Percentiles rank a stretch among this genome's conserved stretches.
These are phyloP conservation scores for Aureobasidium sp. DNA, from an alignment of 2,329 filamentous ascomycete species.

Conservation along the genomic window DNA sequence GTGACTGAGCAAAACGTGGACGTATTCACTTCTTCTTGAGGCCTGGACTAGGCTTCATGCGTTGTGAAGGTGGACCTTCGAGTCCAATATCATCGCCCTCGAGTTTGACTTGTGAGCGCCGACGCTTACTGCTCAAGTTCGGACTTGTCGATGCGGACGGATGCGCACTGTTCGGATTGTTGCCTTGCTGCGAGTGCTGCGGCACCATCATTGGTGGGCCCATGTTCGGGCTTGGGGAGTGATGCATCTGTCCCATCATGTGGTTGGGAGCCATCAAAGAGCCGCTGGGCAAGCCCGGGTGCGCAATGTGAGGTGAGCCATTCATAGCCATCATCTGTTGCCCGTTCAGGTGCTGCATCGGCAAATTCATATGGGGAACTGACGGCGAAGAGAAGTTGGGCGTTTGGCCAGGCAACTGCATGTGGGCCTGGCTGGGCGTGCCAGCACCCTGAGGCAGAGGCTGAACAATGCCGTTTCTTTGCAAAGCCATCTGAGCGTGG, in stretches of 20 bases:
- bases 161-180: constrained; percentile 44
- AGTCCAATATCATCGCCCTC: constrained; percentile 46
- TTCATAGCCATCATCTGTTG: constrained; percentile 39
- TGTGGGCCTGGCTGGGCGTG: constrained; percentile 29
- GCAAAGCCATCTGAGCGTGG: constrained; percentile 29
- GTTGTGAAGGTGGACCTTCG: constrained; percentile 17
- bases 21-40: constrained; percentile 1
- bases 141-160: constrained; percentile 57
- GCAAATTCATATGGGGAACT: constrained; percentile 48
- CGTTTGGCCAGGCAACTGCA: constrained; percentile 25
- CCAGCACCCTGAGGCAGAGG: constrained; percentile 16
- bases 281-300: constrained; percentile 27
- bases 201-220: constrained; percentile 47
- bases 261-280: constrained; percentile 16
- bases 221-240: constrained; percentile 42
- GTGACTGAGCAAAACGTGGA: neutral
- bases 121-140: constrained; percentile 53
- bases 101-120: constrained; percentile 53
- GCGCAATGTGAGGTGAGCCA: constrained; percentile 42
- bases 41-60: constrained; percentile 2
- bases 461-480: constrained; percentile 28
- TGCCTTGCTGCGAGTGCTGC: constrained; percentile 50
- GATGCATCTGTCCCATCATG: constrained; percentile 20
- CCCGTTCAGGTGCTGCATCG: constrained; percentile 20
- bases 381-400: constrained; percentile 50